A percentile compares a stretch with the other conserved stretches of the same genome.
Conservation (phyloP, 306 rosid species). For the Cicer judaicum region DNA sequence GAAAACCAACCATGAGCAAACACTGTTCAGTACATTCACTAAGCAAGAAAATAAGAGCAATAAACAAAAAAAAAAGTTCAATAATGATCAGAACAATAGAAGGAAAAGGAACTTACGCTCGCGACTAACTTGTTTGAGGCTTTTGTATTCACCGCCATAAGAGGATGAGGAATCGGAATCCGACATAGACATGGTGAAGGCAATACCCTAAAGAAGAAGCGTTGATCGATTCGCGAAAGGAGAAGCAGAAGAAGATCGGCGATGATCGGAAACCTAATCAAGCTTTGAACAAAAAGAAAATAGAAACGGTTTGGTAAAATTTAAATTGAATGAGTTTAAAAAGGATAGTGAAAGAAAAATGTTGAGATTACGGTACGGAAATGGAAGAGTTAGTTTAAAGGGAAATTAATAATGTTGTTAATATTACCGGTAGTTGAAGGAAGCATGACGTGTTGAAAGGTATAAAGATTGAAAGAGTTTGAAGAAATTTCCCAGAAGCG, state of each 20-base stretch:
- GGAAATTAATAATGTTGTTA: neutral
- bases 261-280: constrained; percentile 39
- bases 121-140: constrained; percentile 53
- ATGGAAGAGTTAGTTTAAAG: constrained; percentile 5
- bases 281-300: constrained; percentile 7
- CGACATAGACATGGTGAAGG: constrained; percentile 43
- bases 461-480: constrained; percentile 22
- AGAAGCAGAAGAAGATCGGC: constrained; percentile 42
- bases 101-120: constrained; percentile 40
- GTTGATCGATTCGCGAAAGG: constrained; percentile 36
- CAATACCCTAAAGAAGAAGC: constrained; percentile 39
- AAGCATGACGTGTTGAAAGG: constrained; percentile 47
- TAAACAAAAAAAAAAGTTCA: neutral
- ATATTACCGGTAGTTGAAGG: constrained; percentile 32
- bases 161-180: constrained; percentile 56
- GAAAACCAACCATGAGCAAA: constrained; percentile 1
- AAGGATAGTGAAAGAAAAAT: neutral
- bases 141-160: constrained; percentile 45
- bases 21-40: neutral
- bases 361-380: constrained; percentile 15
- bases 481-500: constrained; percentile 55
- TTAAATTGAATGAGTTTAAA: neutral
- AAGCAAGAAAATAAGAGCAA: neutral
- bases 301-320: constrained; percentile 14
- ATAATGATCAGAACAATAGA: neutral